These are phyloP conservation scores for Lolium multiflorum DNA, from an alignment of 176 grass and related monocot genomes.

Conservation along the genomic window DNA sequence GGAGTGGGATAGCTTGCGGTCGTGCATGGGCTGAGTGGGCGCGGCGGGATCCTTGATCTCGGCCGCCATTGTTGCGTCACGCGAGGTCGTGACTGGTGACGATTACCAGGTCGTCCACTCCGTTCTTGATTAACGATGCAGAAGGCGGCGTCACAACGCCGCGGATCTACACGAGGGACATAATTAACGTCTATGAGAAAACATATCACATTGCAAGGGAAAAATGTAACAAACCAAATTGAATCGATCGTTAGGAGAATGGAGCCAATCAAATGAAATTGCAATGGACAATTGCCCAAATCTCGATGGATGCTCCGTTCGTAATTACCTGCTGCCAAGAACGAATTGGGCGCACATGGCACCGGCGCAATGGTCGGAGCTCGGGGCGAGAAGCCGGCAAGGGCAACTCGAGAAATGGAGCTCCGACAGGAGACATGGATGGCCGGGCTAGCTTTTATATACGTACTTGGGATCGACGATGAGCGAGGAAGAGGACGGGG, in stretches of 20 bases:
- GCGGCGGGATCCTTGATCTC: not conserved
- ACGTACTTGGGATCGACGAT: not conserved
- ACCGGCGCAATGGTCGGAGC: constrained; percentile 37
- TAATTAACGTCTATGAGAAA: not conserved
- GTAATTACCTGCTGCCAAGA: constrained; percentile 3
- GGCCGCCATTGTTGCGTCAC: constrained; percentile 15
- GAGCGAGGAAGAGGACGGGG: not conserved
- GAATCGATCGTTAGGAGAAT: not conserved
- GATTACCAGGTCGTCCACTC: not conserved
- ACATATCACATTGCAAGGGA: not conserved
- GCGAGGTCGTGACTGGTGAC: not conserved
- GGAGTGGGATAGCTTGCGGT: constrained; percentile 15
- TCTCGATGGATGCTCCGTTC: not conserved
- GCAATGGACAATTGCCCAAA: not conserved
- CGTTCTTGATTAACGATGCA: constrained; percentile 11
- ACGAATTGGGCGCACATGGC: constrained; percentile 11
- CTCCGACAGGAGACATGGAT: constrained; percentile 41
- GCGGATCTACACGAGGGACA: constrained; percentile 10
- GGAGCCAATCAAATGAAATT: not conserved
- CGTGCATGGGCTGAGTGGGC: constrained; percentile 1
- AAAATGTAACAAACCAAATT: not conserved
- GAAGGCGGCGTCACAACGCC: constrained; percentile 19
- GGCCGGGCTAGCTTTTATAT: constrained; percentile 8
- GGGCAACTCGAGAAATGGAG: constrained; percentile 29
- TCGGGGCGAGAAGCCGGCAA: not conserved